Conservation (phyloP, 345 rosid genomes). For the Syzygium jambos region DNA sequence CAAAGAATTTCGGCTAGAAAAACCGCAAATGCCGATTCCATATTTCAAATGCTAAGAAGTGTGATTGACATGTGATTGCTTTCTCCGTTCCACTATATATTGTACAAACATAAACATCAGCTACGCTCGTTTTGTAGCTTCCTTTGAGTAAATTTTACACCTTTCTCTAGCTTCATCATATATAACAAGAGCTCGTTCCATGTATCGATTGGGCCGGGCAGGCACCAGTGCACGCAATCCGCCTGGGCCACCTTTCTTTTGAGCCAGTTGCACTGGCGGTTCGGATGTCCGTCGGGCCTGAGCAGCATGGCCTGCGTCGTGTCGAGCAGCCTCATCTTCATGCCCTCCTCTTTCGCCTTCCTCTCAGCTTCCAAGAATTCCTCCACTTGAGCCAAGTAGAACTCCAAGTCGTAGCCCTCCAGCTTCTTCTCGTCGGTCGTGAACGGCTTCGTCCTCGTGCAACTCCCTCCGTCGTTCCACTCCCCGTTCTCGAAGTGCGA, state of each 20-base stretch:
- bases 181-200: slow-evolving; percentile 52
- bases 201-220: slow-evolving; percentile 67
- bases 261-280: slow-evolving; percentile 17
- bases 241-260: slow-evolving; percentile 13
- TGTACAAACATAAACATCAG: no score
- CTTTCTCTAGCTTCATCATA: no score
- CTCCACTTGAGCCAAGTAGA: slow-evolving; percentile 34
- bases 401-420: slow-evolving; percentile 29
- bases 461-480: slow-evolving; percentile 65
- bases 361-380: slow-evolving; percentile 28
- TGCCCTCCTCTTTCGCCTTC: slow-evolving; percentile 25
- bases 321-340: slow-evolving; percentile 25
- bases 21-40: no score
- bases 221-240: slow-evolving; percentile 87
- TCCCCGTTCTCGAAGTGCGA: slow-evolving; percentile 57
- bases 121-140: no score
- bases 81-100: no score
- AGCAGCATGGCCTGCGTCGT: slow-evolving; percentile 46
- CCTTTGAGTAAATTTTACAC: no score
- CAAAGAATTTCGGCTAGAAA: no score
- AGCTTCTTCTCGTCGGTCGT: slow-evolving; percentile 32
- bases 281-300: slow-evolving; percentile 64
- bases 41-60: no score
- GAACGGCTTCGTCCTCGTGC: slow-evolving; percentile 42
- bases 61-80: no score